phyloP scores from a whole-genome alignment of 1,139 yeast species.

The Scheffersomyces cryptocercus region DNA sequence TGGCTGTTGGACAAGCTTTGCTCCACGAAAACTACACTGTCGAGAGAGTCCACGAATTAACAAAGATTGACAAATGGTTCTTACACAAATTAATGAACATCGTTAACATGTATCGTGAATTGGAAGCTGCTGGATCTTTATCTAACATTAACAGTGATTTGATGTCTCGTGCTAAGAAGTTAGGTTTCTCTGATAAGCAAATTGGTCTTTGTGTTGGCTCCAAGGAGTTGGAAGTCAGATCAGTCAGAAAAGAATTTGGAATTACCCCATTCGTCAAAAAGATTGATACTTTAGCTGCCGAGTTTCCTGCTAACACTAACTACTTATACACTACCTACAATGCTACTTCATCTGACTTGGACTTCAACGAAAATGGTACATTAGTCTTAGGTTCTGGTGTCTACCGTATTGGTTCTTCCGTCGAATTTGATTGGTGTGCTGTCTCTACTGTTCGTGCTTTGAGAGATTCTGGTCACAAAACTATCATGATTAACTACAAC shows the following conservation, averaged over 20 bases:
- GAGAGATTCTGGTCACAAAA: constrained; percentile 82
- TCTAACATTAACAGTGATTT: constrained; percentile 64
- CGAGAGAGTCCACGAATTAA: constrained; percentile 84
- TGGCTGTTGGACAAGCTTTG: constrained; percentile 97
- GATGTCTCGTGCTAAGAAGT: constrained; percentile 80
- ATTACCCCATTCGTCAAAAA: constrained; percentile 93
- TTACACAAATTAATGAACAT: constrained; percentile 87
- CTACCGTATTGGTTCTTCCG: constrained; percentile 97
- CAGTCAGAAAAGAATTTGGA: constrained; percentile 72
- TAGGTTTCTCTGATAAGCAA: constrained; percentile 95
- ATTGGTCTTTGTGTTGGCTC: constrained; percentile 74
- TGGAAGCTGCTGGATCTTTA: constrained; percentile 61
- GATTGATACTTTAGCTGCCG: constrained; percentile 97
- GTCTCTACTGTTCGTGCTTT: constrained; percentile 95
- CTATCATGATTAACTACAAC: constrained; percentile 95
- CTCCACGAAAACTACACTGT: constrained; percentile 87
- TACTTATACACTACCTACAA: constrained; percentile 95
- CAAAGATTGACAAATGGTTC: constrained; percentile 96
- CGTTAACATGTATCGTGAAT: constrained; percentile 81
- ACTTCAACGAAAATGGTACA: constrained; percentile 86
- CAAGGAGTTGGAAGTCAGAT: constrained; percentile 76
- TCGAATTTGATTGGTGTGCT: constrained; percentile 99
- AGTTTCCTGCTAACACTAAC: constrained; percentile 96
- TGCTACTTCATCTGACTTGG: constrained; percentile 82
- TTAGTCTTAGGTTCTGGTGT: constrained; percentile 98